These are phyloP conservation scores for Lentinula boryana DNA, from an alignment of 768 basidiomycete species.

Conservation along the genomic window DNA sequence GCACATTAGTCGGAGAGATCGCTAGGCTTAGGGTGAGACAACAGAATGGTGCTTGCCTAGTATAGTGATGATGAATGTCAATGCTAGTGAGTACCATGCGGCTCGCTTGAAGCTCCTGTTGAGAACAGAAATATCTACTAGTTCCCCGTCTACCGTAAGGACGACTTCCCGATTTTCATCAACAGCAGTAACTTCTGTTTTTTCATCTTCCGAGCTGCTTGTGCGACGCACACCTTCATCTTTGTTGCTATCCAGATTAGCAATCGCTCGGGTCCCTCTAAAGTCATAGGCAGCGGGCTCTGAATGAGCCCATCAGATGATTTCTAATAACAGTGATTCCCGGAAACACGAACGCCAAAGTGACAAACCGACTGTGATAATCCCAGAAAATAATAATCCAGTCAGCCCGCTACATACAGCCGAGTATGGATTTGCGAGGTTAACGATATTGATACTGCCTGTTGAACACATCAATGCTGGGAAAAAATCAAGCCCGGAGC, in stretches of 20 bases:
- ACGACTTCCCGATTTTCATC: background rate
- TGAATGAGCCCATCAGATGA: background rate
- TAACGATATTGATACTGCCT: slow-evolving; percentile 29
- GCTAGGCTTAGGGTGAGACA: background rate
- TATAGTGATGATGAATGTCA: slow-evolving; percentile 28
- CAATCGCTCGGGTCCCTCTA: slow-evolving; percentile 27
- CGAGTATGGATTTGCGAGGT: slow-evolving; percentile 32
- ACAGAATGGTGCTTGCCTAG: slow-evolving; percentile 17
- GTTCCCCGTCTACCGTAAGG: background rate
- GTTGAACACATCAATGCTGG: background rate
- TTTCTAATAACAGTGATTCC: background rate
- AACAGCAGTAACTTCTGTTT: slow-evolving; percentile 2
- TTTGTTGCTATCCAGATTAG: slow-evolving; percentile 18
- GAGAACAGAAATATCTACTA: slow-evolving; percentile 14
- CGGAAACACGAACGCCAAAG: slow-evolving; percentile 22
- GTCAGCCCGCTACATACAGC: slow-evolving; percentile 32
- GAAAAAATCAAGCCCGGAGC: background rate
- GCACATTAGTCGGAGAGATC: background rate
- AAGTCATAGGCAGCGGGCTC: slow-evolving; percentile 34
- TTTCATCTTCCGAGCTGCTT: slow-evolving; percentile 12
- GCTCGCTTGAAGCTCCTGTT: slow-evolving; percentile 25
- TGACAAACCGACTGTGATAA: slow-evolving; percentile 28
- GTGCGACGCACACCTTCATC: background rate
- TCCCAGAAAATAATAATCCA: slow-evolving; percentile 29
- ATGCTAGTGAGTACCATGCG: slow-evolving; percentile 22